These are phyloP conservation scores for Aspergillus bombycis DNA, from an alignment of 2,329 filamentous ascomycete genomes.

Conservation along the genomic window DNA sequence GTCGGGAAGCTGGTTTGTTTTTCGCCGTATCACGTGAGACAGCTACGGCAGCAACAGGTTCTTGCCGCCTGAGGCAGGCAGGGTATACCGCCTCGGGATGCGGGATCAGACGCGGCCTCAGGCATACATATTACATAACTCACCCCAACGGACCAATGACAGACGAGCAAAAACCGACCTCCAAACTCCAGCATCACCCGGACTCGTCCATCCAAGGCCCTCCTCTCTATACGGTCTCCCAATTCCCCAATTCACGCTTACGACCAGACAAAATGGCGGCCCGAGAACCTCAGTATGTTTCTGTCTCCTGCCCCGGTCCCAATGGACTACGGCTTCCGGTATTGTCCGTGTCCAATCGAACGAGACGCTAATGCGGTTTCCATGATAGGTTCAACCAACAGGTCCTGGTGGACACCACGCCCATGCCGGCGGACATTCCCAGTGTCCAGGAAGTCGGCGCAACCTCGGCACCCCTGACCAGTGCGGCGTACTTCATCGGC, in stretches of 20 bases:
- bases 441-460: slow-evolving; percentile 91
- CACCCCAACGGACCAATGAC: slow-evolving; percentile 36
- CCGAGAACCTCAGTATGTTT: slow-evolving; percentile 26
- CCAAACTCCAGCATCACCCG: slow-evolving; percentile 34
- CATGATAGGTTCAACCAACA: slow-evolving; percentile 86
- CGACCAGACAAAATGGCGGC: slow-evolving; percentile 23
- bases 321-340: slow-evolving; percentile 23
- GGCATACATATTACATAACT: slow-evolving; percentile 25
- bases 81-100: neutral
- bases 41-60: neutral
- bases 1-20: slow-evolving; percentile 18
- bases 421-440: slow-evolving; percentile 88
- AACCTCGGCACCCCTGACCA: slow-evolving; percentile 88
- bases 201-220: slow-evolving; percentile 25
- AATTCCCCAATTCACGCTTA: slow-evolving; percentile 3
- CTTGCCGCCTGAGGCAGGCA: neutral
- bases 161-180: slow-evolving; percentile 35
- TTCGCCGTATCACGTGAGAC: slow-evolving; percentile 20
- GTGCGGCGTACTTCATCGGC: slow-evolving; percentile 95
- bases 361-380: neutral
- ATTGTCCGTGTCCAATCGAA: neutral
- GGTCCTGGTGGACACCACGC: slow-evolving; percentile 92
- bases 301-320: slow-evolving; percentile 9
- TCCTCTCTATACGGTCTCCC: neutral
- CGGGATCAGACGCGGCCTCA: slow-evolving; percentile 5